Percentiles rank a stretch among this genome's conserved stretches.
phyloP scores from a whole-genome alignment of 2,329 filamentous ascomycete genomes.

The Colletotrichum australisinense region DNA sequence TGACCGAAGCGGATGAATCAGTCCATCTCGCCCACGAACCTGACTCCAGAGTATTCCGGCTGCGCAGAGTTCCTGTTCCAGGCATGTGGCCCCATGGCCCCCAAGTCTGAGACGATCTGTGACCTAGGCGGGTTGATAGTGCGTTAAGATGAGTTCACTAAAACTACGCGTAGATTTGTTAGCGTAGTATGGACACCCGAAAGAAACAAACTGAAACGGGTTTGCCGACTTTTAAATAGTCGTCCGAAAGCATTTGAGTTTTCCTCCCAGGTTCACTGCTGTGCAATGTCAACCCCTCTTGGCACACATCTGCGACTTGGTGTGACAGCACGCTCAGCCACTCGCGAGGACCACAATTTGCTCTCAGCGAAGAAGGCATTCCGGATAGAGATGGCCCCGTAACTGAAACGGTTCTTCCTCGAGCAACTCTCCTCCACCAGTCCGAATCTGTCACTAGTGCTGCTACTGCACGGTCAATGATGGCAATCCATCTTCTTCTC shows the following conservation, averaged over 20 bases:
- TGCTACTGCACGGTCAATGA: neutral
- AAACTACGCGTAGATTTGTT: neutral
- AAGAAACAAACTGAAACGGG: slow-evolving; percentile 20
- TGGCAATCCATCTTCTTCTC: neutral
- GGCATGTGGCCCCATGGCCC: slow-evolving; percentile 9
- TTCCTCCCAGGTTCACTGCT: slow-evolving; percentile 11
- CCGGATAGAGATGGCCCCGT: slow-evolving; percentile 1
- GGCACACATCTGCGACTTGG: slow-evolving; percentile 32
- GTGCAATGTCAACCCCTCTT: slow-evolving; percentile 16
- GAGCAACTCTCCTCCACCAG: slow-evolving; percentile 2
- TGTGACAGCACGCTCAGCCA: slow-evolving; percentile 26
- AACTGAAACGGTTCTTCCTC: slow-evolving; percentile 20
- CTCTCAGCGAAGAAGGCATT: neutral
- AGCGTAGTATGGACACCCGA: neutral
- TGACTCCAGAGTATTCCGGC: slow-evolving; percentile 20
- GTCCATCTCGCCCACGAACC: neutral
- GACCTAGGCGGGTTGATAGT: neutral
- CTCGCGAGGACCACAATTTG: neutral
- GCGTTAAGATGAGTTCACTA: accelerated
- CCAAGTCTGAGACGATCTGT: slow-evolving; percentile 14
- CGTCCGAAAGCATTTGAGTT: slow-evolving; percentile 19
- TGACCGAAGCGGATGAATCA: slow-evolving; percentile 11
- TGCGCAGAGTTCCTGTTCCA: slow-evolving; percentile 34
- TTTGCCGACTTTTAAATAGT: slow-evolving; percentile 21
- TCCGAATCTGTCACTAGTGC: slow-evolving; percentile 3